Evolutionary conservation across 495 filamentous ascomycete genomes (phyloP).

Genomic region (Tuber umbilicatum): DNA sequence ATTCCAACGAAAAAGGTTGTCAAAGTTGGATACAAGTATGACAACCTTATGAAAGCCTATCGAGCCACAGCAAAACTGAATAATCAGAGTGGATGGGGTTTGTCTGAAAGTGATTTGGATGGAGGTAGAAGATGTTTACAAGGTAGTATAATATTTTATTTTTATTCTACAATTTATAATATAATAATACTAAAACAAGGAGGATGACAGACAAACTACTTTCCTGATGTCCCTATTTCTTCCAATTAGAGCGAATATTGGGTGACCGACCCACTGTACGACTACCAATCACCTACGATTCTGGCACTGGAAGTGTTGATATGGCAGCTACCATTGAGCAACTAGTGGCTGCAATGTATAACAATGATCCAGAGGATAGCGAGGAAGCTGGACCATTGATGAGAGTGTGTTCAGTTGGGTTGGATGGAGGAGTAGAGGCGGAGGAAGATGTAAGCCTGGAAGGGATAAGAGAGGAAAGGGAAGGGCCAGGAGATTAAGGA

Average conservation of each 20-base stretch:
- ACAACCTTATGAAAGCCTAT: not conserved
- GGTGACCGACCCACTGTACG: not conserved
- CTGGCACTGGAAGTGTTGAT: not conserved
- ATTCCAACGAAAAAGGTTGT: not conserved
- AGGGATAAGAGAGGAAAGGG: too few relatives aligned
- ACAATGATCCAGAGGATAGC: not conserved
- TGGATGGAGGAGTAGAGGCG: too few relatives aligned
- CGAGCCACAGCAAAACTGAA: not conserved
- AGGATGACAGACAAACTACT: not conserved
- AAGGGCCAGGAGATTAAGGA: too few relatives aligned
- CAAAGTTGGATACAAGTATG: not conserved
- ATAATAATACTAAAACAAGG: not conserved
- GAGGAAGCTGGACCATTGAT: not conserved
- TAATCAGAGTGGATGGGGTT: not conserved
- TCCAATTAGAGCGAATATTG: not conserved
- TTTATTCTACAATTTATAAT: not conserved
- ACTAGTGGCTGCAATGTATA: not conserved
- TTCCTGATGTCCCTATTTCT: not conserved
- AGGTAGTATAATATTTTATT: not conserved
- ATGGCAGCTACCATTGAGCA: not conserved
- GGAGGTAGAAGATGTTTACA: not conserved
- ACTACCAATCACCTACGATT: not conserved
- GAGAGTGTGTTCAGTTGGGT: too few relatives aligned
- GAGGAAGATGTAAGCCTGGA: too few relatives aligned
- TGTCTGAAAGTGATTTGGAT: not conserved